These are phyloP conservation scores for Yamadazyma sp. DNA, from an alignment of 805 yeast genomes.

Conservation along the genomic window DNA sequence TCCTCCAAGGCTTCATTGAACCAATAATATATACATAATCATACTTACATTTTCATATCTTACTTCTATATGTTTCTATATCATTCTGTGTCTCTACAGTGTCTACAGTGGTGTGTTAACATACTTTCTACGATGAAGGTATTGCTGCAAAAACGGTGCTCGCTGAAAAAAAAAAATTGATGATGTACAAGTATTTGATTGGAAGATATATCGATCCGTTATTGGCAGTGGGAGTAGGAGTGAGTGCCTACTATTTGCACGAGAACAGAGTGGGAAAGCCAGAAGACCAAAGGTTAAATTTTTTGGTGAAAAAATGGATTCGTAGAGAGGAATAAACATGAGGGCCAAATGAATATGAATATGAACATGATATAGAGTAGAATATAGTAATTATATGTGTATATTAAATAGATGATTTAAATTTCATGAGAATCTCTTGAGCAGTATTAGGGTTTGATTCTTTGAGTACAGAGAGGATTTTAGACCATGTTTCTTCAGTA, in stretches of 20 bases:
- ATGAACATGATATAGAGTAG: too few species aligned
- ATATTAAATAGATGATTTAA: slow-evolving; percentile 12
- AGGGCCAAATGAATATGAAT: background rate
- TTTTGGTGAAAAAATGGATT: background rate
- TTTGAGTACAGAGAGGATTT: slow-evolving; percentile 33
- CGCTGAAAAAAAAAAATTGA: background rate
- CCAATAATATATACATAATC: too few species aligned
- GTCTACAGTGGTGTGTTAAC: too few species aligned
- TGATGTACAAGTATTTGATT: slow-evolving; percentile 39
- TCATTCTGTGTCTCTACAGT: too few species aligned
- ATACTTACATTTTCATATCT: too few species aligned
- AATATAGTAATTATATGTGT: slow-evolving; percentile 2
- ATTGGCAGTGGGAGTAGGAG: slow-evolving; percentile 61
- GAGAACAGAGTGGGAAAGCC: slow-evolving; percentile 49
- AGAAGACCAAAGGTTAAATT: slow-evolving; percentile 32
- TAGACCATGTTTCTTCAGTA: slow-evolving; percentile 38
- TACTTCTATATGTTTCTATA: too few species aligned
- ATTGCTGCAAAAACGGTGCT: too few species aligned
- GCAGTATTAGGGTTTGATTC: slow-evolving; percentile 25
- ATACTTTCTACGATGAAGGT: too few species aligned
- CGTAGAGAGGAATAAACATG: background rate
- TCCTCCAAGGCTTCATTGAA: too few species aligned
- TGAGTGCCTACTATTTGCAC: slow-evolving; percentile 58
- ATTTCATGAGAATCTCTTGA: slow-evolving; percentile 14
- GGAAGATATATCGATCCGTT: slow-evolving; percentile 61